These are phyloP conservation scores for Colletotrichum noveboracense DNA, from an alignment of 2,329 filamentous ascomycete genomes.

Conservation along the genomic window DNA sequence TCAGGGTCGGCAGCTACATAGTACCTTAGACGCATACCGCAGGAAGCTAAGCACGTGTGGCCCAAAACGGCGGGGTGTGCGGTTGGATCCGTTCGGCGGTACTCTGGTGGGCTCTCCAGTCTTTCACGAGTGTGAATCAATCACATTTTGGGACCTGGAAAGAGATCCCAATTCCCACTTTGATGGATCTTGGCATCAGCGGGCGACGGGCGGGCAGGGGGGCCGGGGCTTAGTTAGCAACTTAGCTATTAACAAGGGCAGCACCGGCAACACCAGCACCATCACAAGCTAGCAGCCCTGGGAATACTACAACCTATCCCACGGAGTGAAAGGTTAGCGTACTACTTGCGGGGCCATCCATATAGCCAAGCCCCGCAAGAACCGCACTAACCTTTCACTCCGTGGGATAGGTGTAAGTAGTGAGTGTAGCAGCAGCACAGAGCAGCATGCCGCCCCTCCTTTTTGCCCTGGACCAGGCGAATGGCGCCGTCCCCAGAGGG, in stretches of 20 bases:
- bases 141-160: background rate
- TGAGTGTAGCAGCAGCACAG: background rate
- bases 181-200: conserved; percentile 10
- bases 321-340: no score
- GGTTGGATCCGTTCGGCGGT: conserved; percentile 15
- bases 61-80: conserved; percentile 12
- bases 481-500: conserved; percentile 13
- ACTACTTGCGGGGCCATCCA: no score
- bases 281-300: background rate
- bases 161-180: background rate
- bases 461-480: background rate
- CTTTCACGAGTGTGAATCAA: background rate
- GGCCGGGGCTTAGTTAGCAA: background rate
- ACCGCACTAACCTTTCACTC: no score
- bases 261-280: background rate
- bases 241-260: background rate
- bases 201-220: background rate
- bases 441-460: background rate
- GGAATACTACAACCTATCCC: no score
- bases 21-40: background rate
- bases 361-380: no score
- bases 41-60: background rate
- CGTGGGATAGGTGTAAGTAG: no score
- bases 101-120: background rate
- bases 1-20: background rate